phyloP scores from a whole-genome alignment of 2,329 filamentous ascomycete genomes.

The Dichotomopilus funicola region DNA sequence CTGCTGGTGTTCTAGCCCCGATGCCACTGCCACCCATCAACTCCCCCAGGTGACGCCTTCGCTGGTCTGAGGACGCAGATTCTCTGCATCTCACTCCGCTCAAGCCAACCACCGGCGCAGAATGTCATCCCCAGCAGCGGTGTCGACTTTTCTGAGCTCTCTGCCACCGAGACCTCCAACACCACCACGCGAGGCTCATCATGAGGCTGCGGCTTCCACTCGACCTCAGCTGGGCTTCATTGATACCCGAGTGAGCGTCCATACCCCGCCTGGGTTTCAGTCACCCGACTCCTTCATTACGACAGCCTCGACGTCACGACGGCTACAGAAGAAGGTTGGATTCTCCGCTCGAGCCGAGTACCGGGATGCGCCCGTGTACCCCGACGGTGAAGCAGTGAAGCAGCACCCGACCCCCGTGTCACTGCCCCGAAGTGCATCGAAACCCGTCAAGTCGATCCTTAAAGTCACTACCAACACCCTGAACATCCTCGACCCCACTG shows the following conservation, averaged over 20 bases:
- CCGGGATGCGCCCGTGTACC: slow-evolving; percentile 45
- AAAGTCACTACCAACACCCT: slow-evolving; percentile 58
- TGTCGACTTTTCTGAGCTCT: slow-evolving; percentile 42
- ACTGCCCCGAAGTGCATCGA: slow-evolving; percentile 34
- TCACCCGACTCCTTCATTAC: slow-evolving; percentile 39
- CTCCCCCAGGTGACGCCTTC: slow-evolving; percentile 14
- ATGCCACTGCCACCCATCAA: slow-evolving; percentile 6
- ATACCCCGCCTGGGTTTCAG: slow-evolving; percentile 47
- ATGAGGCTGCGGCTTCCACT: slow-evolving; percentile 31
- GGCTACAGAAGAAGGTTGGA: slow-evolving; percentile 48
- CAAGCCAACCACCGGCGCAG: slow-evolving; percentile 14
- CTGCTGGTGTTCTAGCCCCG: too few species aligned
- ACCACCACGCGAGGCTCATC: slow-evolving; percentile 51
- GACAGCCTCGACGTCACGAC: slow-evolving; percentile 38
- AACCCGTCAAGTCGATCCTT: slow-evolving; percentile 63
- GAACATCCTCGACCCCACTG: slow-evolving; percentile 39
- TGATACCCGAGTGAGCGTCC: slow-evolving; percentile 35
- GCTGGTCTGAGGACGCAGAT: slow-evolving; percentile 13
- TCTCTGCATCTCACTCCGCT: slow-evolving; percentile 3
- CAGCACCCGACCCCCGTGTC: slow-evolving; percentile 37
- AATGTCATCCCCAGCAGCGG: slow-evolving; percentile 35
- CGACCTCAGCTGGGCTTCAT: slow-evolving; percentile 34
- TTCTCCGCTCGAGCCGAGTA: slow-evolving; percentile 53
- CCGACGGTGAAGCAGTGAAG: slow-evolving; percentile 32
- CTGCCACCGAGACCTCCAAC: slow-evolving; percentile 58